Base-by-base conservation (phyloP, 306 rosid species). In the Cucurbita pepo region DNA sequence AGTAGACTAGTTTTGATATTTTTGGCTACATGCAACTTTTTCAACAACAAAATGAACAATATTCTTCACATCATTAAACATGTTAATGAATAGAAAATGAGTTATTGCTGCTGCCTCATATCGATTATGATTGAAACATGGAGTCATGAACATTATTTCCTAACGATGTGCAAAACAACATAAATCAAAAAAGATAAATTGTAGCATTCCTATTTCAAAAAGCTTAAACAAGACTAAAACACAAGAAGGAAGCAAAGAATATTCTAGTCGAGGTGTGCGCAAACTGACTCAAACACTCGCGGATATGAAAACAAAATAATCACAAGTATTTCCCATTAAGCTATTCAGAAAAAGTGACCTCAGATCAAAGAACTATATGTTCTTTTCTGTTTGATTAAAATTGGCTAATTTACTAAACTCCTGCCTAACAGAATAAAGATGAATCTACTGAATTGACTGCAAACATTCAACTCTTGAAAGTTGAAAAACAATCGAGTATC, bases 21-120 rank as follows among this genome's bases (percentile, higher is more conserved):
- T 25, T 45, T 47, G 44, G 73, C 73, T 15, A 69, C 44, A 15
- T 30, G 58, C 73, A 69, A 69, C 40, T 50, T 30, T 69, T 50
- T 69, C n/a, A 69, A 51, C 74, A 69, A 16, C 59, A 51, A 5
- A 69, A 69, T 53, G 47, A 52, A 69, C 51, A 15, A 51, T 69
- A 50, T 69, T 69, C 59, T 34, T 69, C 74, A 69, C 74, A 69
- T 69, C 74, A 69, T 69, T 69, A 69, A 48, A 69, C 74, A 69
- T 69, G 74, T 69, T 45, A 50, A 1, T 50, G 74, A 69, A 51
- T 34, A 69, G 74, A 69, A 69, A 25, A 69, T 50, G 57, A 69
- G 51, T 69, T 34, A 69, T 69, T 50, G 59, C 74, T 50, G 25
- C 74, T 50, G 47, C 58, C 59, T 69, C 45, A 34, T 50, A 69